These are phyloP conservation scores for Lyophyllum semitale DNA, from an alignment of 768 basidiomycete species.

Conservation along the genomic window DNA sequence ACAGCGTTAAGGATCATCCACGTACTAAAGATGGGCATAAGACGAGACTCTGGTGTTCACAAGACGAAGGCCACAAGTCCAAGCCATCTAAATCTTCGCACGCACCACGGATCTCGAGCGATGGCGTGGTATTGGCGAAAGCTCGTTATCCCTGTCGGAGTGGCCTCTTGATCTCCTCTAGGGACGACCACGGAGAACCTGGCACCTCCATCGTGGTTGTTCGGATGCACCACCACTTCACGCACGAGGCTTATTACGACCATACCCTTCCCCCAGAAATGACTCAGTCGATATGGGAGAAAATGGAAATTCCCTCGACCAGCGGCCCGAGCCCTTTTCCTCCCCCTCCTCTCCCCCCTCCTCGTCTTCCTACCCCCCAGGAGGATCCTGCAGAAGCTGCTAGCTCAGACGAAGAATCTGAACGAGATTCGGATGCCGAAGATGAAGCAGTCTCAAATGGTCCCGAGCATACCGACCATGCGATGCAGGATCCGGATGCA, in stretches of 20 bases:
- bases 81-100: conserved; percentile 36
- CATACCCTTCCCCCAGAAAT: conserved; percentile 37
- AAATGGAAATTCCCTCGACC: conserved; percentile 11
- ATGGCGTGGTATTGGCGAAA: conserved; percentile 41
- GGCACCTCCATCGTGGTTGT: conserved; percentile 34
- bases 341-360: background rate
- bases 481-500: background rate
- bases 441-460: background rate
- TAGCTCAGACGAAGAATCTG: conserved; percentile 9
- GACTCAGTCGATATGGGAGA: conserved; percentile 35
- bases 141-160: conserved; percentile 45
- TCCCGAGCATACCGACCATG: background rate
- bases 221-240: conserved; percentile 45
- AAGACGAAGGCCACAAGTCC: conserved; percentile 45
- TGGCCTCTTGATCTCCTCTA: conserved; percentile 46
- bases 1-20: conserved; percentile 52
- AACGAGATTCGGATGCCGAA: conserved; percentile 1
- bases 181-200: conserved; percentile 26
- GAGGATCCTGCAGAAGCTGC: background rate
- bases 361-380: background rate
- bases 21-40: conserved; percentile 48
- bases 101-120: conserved; percentile 37
- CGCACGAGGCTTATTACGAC: conserved; percentile 46
- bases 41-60: conserved; percentile 53
- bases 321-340: background rate